Percentiles rank a stretch among this genome's conserved stretches.
These are phyloP conservation scores for Drechmeria coniospora DNA, from an alignment of 2,329 filamentous ascomycete genomes.

Conservation along the genomic window DNA sequence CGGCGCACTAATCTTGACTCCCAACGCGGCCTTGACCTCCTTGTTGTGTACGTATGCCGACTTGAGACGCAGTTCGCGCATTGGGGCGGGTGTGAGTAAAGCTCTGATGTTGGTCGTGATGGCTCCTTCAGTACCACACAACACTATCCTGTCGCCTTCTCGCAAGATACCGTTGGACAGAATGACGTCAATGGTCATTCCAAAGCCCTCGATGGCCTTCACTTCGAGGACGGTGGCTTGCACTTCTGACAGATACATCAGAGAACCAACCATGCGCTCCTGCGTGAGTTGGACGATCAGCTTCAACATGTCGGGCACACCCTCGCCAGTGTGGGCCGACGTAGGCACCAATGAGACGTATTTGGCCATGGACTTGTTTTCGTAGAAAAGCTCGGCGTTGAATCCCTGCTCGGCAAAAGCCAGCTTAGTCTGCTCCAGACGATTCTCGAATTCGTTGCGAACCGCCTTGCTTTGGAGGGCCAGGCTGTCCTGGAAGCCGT, in stretches of 20 bases:
- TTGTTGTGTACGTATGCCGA: constrained; percentile 98
- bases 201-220: constrained; percentile 97
- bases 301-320: constrained; percentile 97
- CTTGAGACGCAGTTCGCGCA: constrained; percentile 90
- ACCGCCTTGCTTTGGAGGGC: constrained; percentile 82
- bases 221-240: constrained; percentile 97
- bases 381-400: constrained; percentile 91
- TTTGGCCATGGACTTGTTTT: constrained; percentile 94
- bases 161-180: constrained; percentile 87
- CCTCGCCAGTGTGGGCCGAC: constrained; percentile 95
- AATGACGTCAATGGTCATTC: constrained; percentile 96
- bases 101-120: constrained; percentile 94
- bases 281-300: constrained; percentile 84
- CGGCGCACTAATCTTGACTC: constrained; percentile 97
- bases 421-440: constrained; percentile 79
- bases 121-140: constrained; percentile 85
- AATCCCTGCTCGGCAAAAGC: constrained; percentile 94
- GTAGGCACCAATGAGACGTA: constrained; percentile 94
- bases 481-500: constrained; percentile 89
- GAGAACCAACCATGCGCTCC: constrained; percentile 88
- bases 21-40: constrained; percentile 92
- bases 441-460: constrained; percentile 84
- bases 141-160: constrained; percentile 85
- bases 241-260: constrained; percentile 97
- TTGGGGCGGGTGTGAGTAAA: constrained; percentile 77